phyloP scores from a whole-genome alignment of 139 green algal genomes.

The Micractinium conductrix region DNA sequence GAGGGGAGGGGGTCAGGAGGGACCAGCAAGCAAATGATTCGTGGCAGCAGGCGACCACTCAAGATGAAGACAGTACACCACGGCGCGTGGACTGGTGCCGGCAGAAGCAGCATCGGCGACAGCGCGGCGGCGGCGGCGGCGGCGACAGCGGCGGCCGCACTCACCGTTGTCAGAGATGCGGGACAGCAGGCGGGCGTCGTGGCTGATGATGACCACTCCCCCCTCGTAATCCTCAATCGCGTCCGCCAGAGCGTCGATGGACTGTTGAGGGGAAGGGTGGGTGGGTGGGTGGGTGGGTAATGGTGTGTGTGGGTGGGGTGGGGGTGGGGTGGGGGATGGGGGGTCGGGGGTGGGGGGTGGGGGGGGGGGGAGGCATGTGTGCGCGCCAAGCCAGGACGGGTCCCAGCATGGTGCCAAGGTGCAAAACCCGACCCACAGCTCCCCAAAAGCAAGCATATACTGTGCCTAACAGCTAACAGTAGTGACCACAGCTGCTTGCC shows the following conservation, averaged over 20 bases:
- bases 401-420: not conserved
- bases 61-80: not conserved
- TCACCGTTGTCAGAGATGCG: slow-evolving; percentile 89
- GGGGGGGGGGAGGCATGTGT: too few relatives aligned
- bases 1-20: not conserved
- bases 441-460: too few relatives aligned
- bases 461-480: too few relatives aligned
- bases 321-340: not conserved
- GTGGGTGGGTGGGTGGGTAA: too few relatives aligned
- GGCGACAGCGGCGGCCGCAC: not conserved
- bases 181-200: slow-evolving; percentile 95
- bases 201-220: slow-evolving; percentile 96
- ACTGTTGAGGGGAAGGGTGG: slow-evolving; percentile 58
- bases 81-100: not conserved
- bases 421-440: not conserved
- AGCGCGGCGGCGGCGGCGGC: too few relatives aligned
- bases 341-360: not conserved
- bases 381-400: too few relatives aligned
- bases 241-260: slow-evolving; percentile 95
- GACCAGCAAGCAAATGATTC: not conserved
- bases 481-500: too few relatives aligned
- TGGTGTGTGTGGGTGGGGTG: too few relatives aligned
- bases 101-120: too few relatives aligned
- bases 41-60: not conserved
- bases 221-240: slow-evolving; percentile 94